Evolutionary conservation across 2,329 filamentous ascomycete genomes (phyloP), one percentile per base, ranked within the genome.

Genomic region (Westerdykella sp.): DNA sequence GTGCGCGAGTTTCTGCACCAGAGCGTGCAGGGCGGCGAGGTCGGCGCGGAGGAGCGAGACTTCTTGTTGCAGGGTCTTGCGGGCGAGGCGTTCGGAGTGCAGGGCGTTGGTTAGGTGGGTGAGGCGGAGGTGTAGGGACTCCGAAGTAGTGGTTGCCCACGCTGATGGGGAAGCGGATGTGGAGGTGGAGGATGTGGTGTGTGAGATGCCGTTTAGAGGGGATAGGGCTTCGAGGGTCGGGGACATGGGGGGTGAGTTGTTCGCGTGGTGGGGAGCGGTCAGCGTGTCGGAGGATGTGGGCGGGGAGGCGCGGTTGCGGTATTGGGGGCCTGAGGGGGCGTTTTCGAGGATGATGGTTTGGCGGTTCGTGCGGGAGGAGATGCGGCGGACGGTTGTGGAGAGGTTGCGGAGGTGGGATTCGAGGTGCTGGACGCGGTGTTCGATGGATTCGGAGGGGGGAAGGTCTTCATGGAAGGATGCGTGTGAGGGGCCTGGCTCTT

Each of bases 261-360:
- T 15, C 48, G 56, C 9, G 54, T 55, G 25, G 25, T 7, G 41
- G 39, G 11, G 45, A 48, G 12, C 30, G 32, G 16, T 10, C 25
- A 15, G 32, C 7, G n/a, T 9, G 44, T 2, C 42, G 25, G 11
- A 47, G 42, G 37, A 50, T 34, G 1, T 57, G 2, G 48, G 45
- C 7, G 60, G 65, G 0, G 56, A 54, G 39, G 58, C 64, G 18
- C 59, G 46, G 21, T 65, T 58, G 4, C 65, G 52, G 4, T 60
- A 56, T 12, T 40, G 48, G 9, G 61, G 57, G 1, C 55, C 63
- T 36, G 57, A 60, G 4, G 65, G 64, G 30, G 63, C 58, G 16
- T 62, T 64, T 38, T 66, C 63, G 9, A 68, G 58, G 32, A 68
- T 65, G 44, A 68, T 65, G 40, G 64, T 67, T 46, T 67, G 63